A percentile compares a stretch with the other conserved stretches of the same genome.
These are phyloP conservation scores for Boletellus ananas DNA, from an alignment of 768 basidiomycete species.

Conservation along the genomic window DNA sequence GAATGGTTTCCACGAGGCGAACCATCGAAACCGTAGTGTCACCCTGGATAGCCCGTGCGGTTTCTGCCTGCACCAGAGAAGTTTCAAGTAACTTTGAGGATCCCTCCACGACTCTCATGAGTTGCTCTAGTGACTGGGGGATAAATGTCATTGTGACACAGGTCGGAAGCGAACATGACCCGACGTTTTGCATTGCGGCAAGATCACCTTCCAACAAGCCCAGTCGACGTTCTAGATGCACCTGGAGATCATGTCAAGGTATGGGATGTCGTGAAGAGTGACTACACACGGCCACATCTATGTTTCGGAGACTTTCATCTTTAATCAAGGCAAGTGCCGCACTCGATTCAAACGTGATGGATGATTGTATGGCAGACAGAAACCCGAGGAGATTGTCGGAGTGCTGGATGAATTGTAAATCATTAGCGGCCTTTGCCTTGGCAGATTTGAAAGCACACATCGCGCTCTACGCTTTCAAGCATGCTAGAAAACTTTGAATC, in stretches of 20 bases:
- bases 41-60: constrained; percentile 34
- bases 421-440: not conserved
- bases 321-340: constrained; percentile 26
- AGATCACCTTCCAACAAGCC: constrained; percentile 23
- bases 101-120: constrained; percentile 13
- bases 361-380: constrained; percentile 20
- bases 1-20: constrained; percentile 35
- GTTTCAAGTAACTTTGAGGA: constrained; percentile 31
- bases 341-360: constrained; percentile 23
- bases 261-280: constrained; percentile 1
- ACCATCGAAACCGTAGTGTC: constrained; percentile 35
- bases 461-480: constrained; percentile 21
- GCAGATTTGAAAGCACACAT: constrained; percentile 15
- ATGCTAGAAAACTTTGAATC: constrained; percentile 21
- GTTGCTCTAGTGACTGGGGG: constrained; percentile 18
- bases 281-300: constrained; percentile 22
- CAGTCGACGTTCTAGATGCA: constrained; percentile 29
- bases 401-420: constrained; percentile 17
- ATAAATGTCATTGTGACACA: constrained; percentile 13
- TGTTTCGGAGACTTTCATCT: constrained; percentile 27
- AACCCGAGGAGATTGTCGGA: constrained; percentile 26
- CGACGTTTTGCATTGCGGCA: constrained; percentile 31
- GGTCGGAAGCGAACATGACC: constrained; percentile 5
- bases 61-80: constrained; percentile 30
- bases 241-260: constrained; percentile 20